These are phyloP conservation scores for Emmonsia crescens DNA, from an alignment of 2,329 filamentous ascomycete genomes.

Conservation along the genomic window DNA sequence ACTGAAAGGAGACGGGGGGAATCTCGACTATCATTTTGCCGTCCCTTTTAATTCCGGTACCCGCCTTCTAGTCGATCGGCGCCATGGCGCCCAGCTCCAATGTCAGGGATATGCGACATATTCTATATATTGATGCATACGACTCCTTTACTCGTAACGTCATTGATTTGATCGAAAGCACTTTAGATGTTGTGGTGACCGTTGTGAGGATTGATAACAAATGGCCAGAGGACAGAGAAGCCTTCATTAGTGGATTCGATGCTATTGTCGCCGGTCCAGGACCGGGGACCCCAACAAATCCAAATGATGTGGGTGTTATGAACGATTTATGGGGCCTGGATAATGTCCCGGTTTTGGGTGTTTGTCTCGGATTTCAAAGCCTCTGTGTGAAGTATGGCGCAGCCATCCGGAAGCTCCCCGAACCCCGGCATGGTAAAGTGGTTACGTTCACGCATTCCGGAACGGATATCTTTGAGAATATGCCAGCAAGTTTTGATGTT, in stretches of 20 bases:
- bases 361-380: conserved; percentile 83
- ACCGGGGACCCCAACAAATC: conserved; percentile 63
- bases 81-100: background rate
- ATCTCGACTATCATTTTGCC: background rate
- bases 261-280: conserved; percentile 85
- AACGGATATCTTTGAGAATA: conserved; percentile 53
- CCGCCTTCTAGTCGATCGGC: background rate
- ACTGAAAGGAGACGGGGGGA: background rate
- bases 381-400: conserved; percentile 59
- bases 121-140: conserved; percentile 90
- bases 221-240: conserved; percentile 34
- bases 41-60: background rate
- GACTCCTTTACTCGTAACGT: conserved; percentile 98
- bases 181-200: conserved; percentile 56
- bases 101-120: conserved; percentile 19
- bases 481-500: conserved; percentile 49
- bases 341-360: conserved; percentile 67
- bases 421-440: conserved; percentile 74
- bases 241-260: conserved; percentile 53
- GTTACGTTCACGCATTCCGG: conserved; percentile 51
- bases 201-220: conserved; percentile 58
- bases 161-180: conserved; percentile 63
- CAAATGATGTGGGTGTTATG: conserved; percentile 75
- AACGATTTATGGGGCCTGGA: conserved; percentile 59
- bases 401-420: conserved; percentile 50